Base-by-base conservation (phyloP, 2,329 filamentous ascomycete genomes). In the Fusarium sp. region DNA sequence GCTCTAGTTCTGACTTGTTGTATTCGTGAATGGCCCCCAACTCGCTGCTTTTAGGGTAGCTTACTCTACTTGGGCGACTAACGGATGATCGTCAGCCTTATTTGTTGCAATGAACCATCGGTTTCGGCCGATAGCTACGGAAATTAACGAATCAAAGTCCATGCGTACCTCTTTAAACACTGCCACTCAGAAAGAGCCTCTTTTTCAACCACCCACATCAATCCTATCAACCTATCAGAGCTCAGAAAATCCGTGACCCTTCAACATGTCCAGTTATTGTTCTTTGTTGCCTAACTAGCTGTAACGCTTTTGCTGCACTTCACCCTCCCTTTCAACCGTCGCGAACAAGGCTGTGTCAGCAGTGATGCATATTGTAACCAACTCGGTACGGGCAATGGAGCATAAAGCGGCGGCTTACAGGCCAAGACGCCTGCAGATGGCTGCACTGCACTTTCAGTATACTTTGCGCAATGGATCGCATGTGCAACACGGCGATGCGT, bases 261-360 rank as follows among this genome's bases (percentile, higher is more conserved):
- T 35, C 44, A 35, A 18, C 37, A 18, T 38, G 24, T 37, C 37
- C 62, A 57, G 46, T 60, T 42, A 53, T 48, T 24, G 49, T 23
- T 24, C 33, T 48, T 58, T 64, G 57, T 60, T 70, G 63, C 67
- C 58, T 70, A 63, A 47, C 44, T 31, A 33, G 12, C 41, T 47
- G 35, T 54, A 54, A 37, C 44, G 21, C 43, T 46, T 49, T 33
- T 44, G n/a, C 58, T 68, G 64, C 53, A 68, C 33, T 53, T 37
- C 47, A 64, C 38, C 63, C 67, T 68, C 63, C 57, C 43, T 57
- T 47, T 55, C 48, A 33, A 46, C 44, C 41, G 21, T 57, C 28
- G 37, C 33, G 50, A 42, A 38, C 67, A 69, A 47, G 68, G 57
- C 53, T 57, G 53, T 59, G 37, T 53, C 37, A 39, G 46, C 39